Conservation (phyloP, 148 eudicot species). For the Nyssa sinensis region DNA sequence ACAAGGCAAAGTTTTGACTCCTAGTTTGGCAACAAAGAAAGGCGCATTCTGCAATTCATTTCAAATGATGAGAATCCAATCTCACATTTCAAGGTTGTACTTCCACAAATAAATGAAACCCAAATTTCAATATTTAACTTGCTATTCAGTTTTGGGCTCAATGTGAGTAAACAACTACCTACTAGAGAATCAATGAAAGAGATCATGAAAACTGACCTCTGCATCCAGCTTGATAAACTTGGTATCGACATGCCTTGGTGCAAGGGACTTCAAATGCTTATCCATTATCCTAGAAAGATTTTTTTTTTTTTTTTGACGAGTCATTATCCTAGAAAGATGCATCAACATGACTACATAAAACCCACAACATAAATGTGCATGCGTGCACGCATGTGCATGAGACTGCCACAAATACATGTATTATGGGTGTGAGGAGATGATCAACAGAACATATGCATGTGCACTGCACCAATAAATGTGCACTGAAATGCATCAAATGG, state of each 20-base stretch:
- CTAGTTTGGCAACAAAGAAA: slow-evolving; percentile 76
- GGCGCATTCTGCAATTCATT: slow-evolving; percentile 66
- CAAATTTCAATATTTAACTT: not conserved
- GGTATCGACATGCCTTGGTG: slow-evolving; percentile 64
- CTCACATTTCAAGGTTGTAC: not conserved
- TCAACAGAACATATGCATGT: not conserved
- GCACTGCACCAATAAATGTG: not conserved
- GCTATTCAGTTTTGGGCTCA: too few species aligned
- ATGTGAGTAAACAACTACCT: too few species aligned
- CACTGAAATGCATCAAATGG: not conserved
- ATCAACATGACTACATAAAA: not conserved
- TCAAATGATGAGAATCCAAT: slow-evolving; percentile 10
- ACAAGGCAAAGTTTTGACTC: slow-evolving; percentile 78
- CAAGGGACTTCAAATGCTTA: slow-evolving; percentile 80
- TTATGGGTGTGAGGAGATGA: not conserved
- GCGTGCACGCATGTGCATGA: not conserved
- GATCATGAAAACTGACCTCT: slow-evolving; percentile 54
- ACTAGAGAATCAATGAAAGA: too few species aligned
- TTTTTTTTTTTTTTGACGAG: too few species aligned
- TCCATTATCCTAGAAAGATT: slow-evolving; percentile 89
- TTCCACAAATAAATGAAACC: too few species aligned
- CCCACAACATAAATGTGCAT: too few species aligned
- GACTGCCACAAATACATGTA: not conserved
- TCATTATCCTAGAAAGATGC: too few species aligned
- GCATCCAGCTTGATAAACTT: slow-evolving; percentile 81